These are phyloP conservation scores for Zoysia japonica DNA, from an alignment of 176 grass and related monocot genomes.

Conservation along the genomic window DNA sequence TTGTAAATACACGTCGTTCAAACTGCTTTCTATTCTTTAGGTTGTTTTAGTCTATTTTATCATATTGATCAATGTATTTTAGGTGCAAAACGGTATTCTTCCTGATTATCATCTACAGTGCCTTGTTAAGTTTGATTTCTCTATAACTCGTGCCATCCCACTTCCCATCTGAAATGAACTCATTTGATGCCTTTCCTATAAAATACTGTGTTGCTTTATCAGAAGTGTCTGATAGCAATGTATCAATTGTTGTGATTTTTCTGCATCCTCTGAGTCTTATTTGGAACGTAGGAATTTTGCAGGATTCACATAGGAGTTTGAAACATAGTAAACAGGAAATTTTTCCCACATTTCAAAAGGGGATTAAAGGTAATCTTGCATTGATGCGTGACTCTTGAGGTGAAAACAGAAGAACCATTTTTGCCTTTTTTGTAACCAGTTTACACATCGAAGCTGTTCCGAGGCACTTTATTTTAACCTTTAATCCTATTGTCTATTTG, in stretches of 20 bases:
- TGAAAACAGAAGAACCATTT: not conserved
- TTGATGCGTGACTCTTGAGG: not conserved
- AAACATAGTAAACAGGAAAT: too few relatives aligned
- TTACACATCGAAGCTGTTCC: not conserved
- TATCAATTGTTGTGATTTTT: too few relatives aligned
- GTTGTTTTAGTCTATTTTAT: constrained; percentile 35
- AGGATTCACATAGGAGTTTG: too few relatives aligned
- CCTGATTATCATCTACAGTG: constrained; percentile 1
- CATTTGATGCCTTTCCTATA: not conserved
- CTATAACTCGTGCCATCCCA: not conserved
- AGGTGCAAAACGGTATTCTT: constrained; percentile 15
- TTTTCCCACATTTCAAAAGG: too few relatives aligned
- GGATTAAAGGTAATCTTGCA: not conserved
- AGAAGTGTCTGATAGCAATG: too few relatives aligned
- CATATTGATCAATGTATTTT: constrained; percentile 23
- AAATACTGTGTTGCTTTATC: not conserved
- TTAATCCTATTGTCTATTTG: not conserved
- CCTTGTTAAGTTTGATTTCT: not conserved
- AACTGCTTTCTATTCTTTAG: constrained; percentile 16
- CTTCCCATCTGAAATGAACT: not conserved
- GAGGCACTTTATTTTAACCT: not conserved
- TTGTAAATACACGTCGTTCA: constrained; percentile 38
- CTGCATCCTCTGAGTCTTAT: too few relatives aligned
- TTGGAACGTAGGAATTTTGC: too few relatives aligned
- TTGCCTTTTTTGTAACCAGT: not conserved